These are phyloP conservation scores for Talaromyces sp. DNA, from an alignment of 2,329 filamentous ascomycete species.

Conservation along the genomic window DNA sequence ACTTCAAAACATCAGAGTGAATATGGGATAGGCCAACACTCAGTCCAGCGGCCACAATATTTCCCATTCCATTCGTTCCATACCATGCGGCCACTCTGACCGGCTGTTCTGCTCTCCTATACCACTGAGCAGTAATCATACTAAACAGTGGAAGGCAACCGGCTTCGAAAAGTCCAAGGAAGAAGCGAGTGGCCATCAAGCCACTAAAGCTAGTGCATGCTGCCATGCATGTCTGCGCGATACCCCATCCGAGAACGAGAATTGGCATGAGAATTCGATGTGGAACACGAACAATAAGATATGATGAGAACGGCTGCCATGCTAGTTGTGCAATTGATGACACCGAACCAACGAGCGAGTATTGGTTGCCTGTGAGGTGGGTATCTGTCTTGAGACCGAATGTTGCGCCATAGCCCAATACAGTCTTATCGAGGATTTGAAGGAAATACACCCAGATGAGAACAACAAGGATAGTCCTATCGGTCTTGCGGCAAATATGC, in stretches of 20 bases:
- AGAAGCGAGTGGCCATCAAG: conserved; percentile 50
- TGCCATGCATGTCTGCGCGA: conserved; percentile 48
- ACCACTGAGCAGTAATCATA: conserved; percentile 46
- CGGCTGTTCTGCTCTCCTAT: conserved; percentile 56
- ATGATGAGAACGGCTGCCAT: conserved; percentile 59
- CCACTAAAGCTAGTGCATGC: conserved; percentile 45
- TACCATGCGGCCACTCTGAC: conserved; percentile 28
- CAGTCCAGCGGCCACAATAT: conserved; percentile 55
- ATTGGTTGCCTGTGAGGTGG: conserved; percentile 52
- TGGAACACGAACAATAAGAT: conserved; percentile 59
- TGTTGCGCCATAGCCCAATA: conserved; percentile 56
- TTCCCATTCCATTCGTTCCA: conserved; percentile 57
- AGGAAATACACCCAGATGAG: conserved; percentile 47
- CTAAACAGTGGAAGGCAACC: conserved; percentile 47
- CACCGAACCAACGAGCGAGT: conserved; percentile 57
- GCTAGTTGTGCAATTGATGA: conserved; percentile 58
- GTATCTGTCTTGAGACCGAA: conserved; percentile 53
- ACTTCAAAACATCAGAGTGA: conserved; percentile 37
- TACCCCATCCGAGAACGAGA: conserved; percentile 48
- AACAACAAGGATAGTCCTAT: conserved; percentile 53
- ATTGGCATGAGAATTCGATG: conserved; percentile 57
- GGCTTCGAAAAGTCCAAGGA: conserved; percentile 52
- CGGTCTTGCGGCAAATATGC: conserved; percentile 60
- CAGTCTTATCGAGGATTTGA: conserved; percentile 57
- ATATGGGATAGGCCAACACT: conserved; percentile 60